Conservation (phyloP, 306 rosid genomes). For the Citrullus amarus region DNA sequence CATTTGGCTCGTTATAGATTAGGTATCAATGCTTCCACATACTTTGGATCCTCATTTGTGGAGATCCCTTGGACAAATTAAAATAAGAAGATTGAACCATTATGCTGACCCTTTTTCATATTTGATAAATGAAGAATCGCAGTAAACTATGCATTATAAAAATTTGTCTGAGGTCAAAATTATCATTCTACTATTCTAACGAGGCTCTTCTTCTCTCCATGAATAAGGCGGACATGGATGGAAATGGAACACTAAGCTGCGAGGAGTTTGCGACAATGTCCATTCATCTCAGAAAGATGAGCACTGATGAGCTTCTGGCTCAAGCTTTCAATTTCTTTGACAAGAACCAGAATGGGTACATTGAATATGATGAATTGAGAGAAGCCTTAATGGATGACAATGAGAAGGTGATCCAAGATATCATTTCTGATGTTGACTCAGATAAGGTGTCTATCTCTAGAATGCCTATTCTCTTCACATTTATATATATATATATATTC, state of each 20-base stretch:
- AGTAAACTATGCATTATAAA: not conserved
- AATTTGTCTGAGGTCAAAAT: not conserved
- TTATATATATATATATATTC: not conserved
- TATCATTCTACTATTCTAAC: not conserved
- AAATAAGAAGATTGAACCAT: not conserved
- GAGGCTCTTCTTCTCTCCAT: not conserved
- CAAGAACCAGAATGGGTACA: slow-evolving; percentile 59
- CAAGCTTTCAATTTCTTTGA: slow-evolving; percentile 71
- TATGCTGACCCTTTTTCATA: not conserved
- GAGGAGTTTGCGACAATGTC: slow-evolving; percentile 75
- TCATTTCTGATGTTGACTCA: slow-evolving; percentile 69
- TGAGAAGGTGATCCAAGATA: slow-evolving; percentile 63
- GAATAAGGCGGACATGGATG: slow-evolving; percentile 75
- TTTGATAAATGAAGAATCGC: not conserved
- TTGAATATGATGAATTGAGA: slow-evolving; percentile 85
- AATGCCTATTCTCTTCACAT: not conserved
- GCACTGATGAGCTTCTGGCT: slow-evolving; percentile 60
- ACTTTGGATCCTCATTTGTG: not conserved
- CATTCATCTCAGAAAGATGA: slow-evolving; percentile 55
- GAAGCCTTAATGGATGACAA: slow-evolving; percentile 54
- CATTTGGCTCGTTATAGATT: not conserved
- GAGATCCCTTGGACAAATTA: not conserved
- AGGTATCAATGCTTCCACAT: not conserved
- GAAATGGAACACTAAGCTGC: slow-evolving; percentile 61
- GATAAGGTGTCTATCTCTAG: slow-evolving; percentile 51